These are phyloP conservation scores for Agrocybe praecox DNA, from an alignment of 768 basidiomycete species.

Conservation along the genomic window DNA sequence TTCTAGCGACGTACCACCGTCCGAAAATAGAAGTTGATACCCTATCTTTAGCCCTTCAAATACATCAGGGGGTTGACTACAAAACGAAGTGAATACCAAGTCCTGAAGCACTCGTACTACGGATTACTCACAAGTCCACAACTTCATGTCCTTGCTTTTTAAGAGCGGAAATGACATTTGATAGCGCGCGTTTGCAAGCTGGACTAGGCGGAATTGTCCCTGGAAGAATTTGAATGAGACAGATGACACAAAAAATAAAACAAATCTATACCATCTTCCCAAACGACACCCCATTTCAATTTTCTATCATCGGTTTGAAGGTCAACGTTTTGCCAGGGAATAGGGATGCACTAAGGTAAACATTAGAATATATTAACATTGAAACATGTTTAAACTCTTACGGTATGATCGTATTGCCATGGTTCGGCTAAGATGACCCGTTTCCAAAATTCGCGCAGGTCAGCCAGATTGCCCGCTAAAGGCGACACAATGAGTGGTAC, in stretches of 20 bases:
- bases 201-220: slow-evolving; percentile 64
- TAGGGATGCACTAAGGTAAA: slow-evolving; percentile 44
- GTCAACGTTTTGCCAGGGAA: slow-evolving; percentile 51
- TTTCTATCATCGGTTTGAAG: slow-evolving; percentile 49
- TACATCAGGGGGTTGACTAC: slow-evolving; percentile 47
- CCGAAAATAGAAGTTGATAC: slow-evolving; percentile 57
- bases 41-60: slow-evolving; percentile 52
- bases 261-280: slow-evolving; percentile 47
- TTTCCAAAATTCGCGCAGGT: slow-evolving; percentile 68
- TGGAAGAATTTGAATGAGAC: slow-evolving; percentile 21
- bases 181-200: slow-evolving; percentile 60
- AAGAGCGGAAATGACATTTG: slow-evolving; percentile 52
- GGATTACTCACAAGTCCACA: slow-evolving; percentile 55
- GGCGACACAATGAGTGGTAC: slow-evolving; percentile 57
- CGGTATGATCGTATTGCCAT: slow-evolving; percentile 69
- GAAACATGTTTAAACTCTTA: slow-evolving; percentile 20
- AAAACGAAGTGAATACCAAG: neutral
- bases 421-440: slow-evolving; percentile 60
- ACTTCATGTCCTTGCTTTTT: slow-evolving; percentile 64
- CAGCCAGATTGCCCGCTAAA: slow-evolving; percentile 62
- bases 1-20: slow-evolving; percentile 44
- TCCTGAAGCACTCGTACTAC: neutral
- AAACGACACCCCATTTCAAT: slow-evolving; percentile 63
- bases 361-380: neutral
- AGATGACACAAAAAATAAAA: neutral